A percentile compares a stretch with the other conserved stretches of the same genome.
These are phyloP conservation scores for Phyllosticta citribraziliensis DNA, from an alignment of 2,329 filamentous ascomycete genomes.

Conservation along the genomic window DNA sequence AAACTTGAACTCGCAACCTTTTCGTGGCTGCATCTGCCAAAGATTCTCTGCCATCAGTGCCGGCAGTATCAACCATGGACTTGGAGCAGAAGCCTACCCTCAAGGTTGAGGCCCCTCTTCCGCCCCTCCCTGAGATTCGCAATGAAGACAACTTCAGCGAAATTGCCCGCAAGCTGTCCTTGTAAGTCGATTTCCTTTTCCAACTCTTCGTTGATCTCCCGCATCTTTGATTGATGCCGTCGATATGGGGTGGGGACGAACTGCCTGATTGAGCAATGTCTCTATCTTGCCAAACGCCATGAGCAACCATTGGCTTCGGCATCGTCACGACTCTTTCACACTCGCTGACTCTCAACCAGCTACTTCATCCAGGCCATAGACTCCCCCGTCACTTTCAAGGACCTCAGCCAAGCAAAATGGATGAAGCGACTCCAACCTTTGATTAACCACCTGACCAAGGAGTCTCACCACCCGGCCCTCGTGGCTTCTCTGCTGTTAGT, in stretches of 20 bases:
- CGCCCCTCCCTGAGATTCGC: constrained; percentile 47
- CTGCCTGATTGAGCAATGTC: background rate
- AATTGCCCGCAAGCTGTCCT: constrained; percentile 57
- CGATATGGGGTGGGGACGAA: background rate
- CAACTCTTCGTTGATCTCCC: background rate
- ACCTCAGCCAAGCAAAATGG: constrained; percentile 57
- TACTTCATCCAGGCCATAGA: constrained; percentile 47
- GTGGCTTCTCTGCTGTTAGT: constrained; percentile 65
- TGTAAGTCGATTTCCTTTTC: constrained; percentile 30
- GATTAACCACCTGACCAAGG: constrained; percentile 53
- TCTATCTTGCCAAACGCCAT: background rate
- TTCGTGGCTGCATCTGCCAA: background rate
- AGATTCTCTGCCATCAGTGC: background rate
- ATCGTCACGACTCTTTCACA: background rate
- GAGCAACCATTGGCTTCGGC: background rate
- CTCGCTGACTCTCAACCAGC: constrained; percentile 15
- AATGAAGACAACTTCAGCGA: constrained; percentile 52
- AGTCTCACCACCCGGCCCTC: constrained; percentile 58
- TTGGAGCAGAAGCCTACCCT: constrained; percentile 3
- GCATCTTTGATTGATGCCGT: background rate
- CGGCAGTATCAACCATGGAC: constrained; percentile 1
- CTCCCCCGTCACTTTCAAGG: constrained; percentile 62
- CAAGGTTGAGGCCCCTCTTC: constrained; percentile 5
- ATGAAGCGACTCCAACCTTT: constrained; percentile 49
- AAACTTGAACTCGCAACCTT: background rate